phyloP scores from a whole-genome alignment of 1,284 basidiomycete genomes.

The Pyrrhoderma lamaoense region DNA sequence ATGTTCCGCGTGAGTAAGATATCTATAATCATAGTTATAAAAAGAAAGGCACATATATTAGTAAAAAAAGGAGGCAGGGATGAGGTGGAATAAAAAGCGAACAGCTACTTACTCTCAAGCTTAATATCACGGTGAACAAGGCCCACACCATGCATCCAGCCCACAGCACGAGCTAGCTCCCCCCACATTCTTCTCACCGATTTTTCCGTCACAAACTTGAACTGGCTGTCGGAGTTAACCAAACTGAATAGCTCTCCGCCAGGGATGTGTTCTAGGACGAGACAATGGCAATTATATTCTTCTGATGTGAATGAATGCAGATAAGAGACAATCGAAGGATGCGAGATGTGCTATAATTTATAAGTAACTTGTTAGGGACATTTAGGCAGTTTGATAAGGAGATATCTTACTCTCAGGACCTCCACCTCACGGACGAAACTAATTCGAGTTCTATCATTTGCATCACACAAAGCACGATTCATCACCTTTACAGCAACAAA shows the following conservation, averaged over 20 bases:
- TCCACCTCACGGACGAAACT: slow-evolving; percentile 86
- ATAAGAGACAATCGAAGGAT: slow-evolving; percentile 77
- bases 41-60: neutral
- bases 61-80: neutral
- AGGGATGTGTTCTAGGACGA: slow-evolving; percentile 71
- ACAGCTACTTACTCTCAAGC: slow-evolving; percentile 71
- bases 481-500: slow-evolving; percentile 86
- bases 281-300: slow-evolving; percentile 55
- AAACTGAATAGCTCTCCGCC: slow-evolving; percentile 86
- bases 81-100: neutral
- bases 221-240: slow-evolving; percentile 55
- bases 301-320: slow-evolving; percentile 69
- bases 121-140: slow-evolving; percentile 93
- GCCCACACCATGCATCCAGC: slow-evolving; percentile 85
- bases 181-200: slow-evolving; percentile 70
- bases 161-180: slow-evolving; percentile 75
- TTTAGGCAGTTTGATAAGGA: slow-evolving; percentile 18
- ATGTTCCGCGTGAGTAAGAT: slow-evolving; percentile 51
- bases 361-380: neutral
- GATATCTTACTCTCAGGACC: slow-evolving; percentile 61
- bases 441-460: slow-evolving; percentile 68
- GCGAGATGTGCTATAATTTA: slow-evolving; percentile 61
- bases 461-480: slow-evolving; percentile 45
- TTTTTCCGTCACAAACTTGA: slow-evolving; percentile 43
- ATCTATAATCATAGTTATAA: slow-evolving; percentile 26